These are phyloP conservation scores for Phytophthora sp. DNA, from an alignment of 352 stramenopile species.

Conservation along the genomic window DNA sequence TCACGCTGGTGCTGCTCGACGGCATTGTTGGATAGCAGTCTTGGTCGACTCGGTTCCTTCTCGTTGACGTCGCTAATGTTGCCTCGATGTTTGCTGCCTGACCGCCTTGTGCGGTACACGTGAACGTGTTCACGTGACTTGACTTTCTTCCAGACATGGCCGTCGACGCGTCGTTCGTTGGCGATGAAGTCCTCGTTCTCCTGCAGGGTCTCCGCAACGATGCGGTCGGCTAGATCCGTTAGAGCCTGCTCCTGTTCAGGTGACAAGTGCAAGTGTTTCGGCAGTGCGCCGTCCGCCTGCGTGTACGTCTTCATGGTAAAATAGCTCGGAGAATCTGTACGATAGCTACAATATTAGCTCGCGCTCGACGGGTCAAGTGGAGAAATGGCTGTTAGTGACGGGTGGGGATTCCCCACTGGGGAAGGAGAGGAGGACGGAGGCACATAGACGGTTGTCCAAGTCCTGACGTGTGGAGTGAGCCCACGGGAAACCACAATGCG, in stretches of 20 bases:
- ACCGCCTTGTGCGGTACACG: conserved; percentile 58
- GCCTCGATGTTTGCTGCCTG: conserved; percentile 17
- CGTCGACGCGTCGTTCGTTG: conserved; percentile 41
- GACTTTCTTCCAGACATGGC: conserved; percentile 57
- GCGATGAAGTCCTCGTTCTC: conserved; percentile 59
- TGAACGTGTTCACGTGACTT: conserved; percentile 60
- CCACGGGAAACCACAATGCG: no score
- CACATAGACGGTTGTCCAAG: conserved; percentile 36
- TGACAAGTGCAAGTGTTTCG: conserved; percentile 24
- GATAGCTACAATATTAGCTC: conserved; percentile 22
- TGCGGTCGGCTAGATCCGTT: conserved; percentile 52
- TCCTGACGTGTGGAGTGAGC: no score
- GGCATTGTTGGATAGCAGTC: conserved; percentile 49
- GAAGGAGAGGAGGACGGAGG: conserved; percentile 11
- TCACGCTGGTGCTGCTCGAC: conserved; percentile 43
- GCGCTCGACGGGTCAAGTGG: conserved; percentile 10
- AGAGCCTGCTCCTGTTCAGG: conserved; percentile 47
- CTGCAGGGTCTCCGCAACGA: conserved; percentile 64
- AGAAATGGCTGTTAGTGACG: conserved; percentile 17
- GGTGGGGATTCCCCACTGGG: no score
- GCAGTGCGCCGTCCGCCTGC: conserved; percentile 16
- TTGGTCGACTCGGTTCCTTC: conserved; percentile 43
- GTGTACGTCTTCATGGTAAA: conserved; percentile 31
- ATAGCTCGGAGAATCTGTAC: conserved; percentile 13
- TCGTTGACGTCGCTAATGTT: conserved; percentile 22